A percentile compares a stretch with the other conserved stretches of the same genome.
Evolutionary conservation across 2,329 filamentous ascomycete genomes (phyloP).

Genomic region (Colletotrichum acutatum): DNA sequence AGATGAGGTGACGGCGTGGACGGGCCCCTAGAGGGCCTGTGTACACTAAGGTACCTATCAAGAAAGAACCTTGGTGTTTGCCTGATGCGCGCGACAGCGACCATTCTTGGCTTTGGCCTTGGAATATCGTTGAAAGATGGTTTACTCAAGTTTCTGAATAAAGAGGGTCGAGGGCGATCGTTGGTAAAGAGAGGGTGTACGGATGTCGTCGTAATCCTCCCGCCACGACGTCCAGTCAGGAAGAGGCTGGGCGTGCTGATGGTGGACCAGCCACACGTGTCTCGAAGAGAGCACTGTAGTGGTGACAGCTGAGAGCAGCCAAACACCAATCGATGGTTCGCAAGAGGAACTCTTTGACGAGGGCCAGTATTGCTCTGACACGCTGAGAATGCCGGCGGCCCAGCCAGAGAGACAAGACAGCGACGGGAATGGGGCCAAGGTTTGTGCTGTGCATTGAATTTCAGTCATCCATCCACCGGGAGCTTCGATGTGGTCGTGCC

Average conservation of each 20-base stretch:
- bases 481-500: slow-evolving; percentile 1
- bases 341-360: slow-evolving; percentile 1
- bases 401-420: not conserved
- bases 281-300: not conserved
- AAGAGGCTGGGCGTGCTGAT: slow-evolving; percentile 10
- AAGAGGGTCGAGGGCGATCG: not conserved
- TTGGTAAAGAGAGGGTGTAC: not conserved
- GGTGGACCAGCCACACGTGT: not conserved
- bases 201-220: slow-evolving; percentile 31
- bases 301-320: not conserved
- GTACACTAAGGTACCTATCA: not conserved
- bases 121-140: not conserved
- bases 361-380: not conserved
- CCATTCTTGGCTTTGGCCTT: slow-evolving; percentile 1
- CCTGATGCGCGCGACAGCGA: slow-evolving; percentile 1
- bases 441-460: not conserved
- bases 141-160: not conserved
- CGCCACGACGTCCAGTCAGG: slow-evolving; percentile 2
- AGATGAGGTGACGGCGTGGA: slow-evolving; percentile 14
- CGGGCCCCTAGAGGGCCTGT: not conserved
- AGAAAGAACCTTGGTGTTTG: not conserved
- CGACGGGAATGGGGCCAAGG: not conserved
- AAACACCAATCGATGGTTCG: not conserved
- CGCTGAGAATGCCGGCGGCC: not conserved
- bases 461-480: not conserved